Base-by-base conservation (phyloP, 2,329 filamentous ascomycete species). In the Aspergillus calidoustus region DNA sequence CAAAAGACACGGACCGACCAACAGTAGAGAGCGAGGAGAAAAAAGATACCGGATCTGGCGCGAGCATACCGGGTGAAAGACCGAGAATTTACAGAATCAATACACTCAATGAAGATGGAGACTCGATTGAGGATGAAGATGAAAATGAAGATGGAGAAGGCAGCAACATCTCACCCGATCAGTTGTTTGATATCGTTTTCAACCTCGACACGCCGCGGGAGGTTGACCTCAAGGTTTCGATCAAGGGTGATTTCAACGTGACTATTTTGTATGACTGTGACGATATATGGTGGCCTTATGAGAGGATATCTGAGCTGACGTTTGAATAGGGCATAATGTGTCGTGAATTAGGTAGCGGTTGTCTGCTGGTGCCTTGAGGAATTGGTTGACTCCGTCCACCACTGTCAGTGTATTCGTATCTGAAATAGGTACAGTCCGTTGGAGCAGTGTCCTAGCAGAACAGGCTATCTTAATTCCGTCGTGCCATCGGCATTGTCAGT, bases 201-300 rank as follows among this genome's bases (percentile, higher is more conserved):
- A 56, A 22, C n/a, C 38, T 56, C 31, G 54, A 56, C 25, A 49
- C 30, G 46, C 54, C 54, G 28, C 54, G 44, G 11, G 54, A 56
- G 7, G 30, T 56, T 22, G 44, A 56, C 19, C 13, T 56, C 19
- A 47, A 46, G 19, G 54, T 48, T 11, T 49, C 48, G 6, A 56
- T 56, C 46, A 38, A 48, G 44, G 54, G 54, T 8, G 54, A 56
- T 17, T 56, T 56, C 8, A 56, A 48, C 17, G 54, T 56, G 13
- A 47, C 44, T 23, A 49, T 56, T 23, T 19, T 56, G 54, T 56
- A 19, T 9, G 54, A 9, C 22, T 8, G 34, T 3, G 15, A 15
- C 34, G 34, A 15, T 41, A 41, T 5, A 41, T 41, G 25, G 3
- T 28, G 25, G 25, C 25, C 6, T 41, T 41, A 41, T 17, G 8